These are phyloP conservation scores for Primulina eburnea DNA, from an alignment of 257 asterid genomes.

Conservation along the genomic window DNA sequence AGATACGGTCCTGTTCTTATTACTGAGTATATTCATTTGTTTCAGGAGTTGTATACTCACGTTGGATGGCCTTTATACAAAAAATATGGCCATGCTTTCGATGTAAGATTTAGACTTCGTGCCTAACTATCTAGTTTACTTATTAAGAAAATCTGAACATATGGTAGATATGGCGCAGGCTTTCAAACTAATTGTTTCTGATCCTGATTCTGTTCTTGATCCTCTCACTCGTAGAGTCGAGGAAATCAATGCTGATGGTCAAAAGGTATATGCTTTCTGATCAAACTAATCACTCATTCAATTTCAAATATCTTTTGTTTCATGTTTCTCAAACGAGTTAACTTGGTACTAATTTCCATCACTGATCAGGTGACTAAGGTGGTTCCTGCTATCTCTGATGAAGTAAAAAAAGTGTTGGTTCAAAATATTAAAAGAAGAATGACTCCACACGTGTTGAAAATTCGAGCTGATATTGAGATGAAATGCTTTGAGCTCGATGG, in stretches of 20 bases:
- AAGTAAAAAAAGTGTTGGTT: slow-evolving; percentile 40
- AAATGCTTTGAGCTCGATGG: slow-evolving; percentile 52
- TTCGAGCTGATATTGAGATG: slow-evolving; percentile 48
- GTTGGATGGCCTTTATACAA: slow-evolving; percentile 53
- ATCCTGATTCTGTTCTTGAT: slow-evolving; percentile 49
- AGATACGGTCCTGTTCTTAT: background rate
- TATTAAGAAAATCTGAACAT: background rate
- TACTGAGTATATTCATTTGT: background rate
- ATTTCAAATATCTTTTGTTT: background rate
- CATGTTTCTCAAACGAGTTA: background rate
- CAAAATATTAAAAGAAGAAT: slow-evolving; percentile 45
- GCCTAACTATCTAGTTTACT: background rate
- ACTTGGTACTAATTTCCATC: background rate
- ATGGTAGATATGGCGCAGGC: slow-evolving; percentile 30
- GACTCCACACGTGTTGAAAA: slow-evolving; percentile 45
- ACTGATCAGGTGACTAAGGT: slow-evolving; percentile 22
- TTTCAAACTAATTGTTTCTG: slow-evolving; percentile 45
- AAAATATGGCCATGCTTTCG: slow-evolving; percentile 55
- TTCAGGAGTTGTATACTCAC: slow-evolving; percentile 48
- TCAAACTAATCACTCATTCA: background rate
- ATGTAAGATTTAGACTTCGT: slow-evolving; percentile 29
- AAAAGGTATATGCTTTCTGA: slow-evolving; percentile 33
- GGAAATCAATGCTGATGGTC: slow-evolving; percentile 49
- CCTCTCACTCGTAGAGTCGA: slow-evolving; percentile 46
- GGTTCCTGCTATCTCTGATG: slow-evolving; percentile 45